A percentile compares a stretch with the other conserved stretches of the same genome.
phyloP scores from a whole-genome alignment of 176 grass and related monocot species.

The Musa itinerans region DNA sequence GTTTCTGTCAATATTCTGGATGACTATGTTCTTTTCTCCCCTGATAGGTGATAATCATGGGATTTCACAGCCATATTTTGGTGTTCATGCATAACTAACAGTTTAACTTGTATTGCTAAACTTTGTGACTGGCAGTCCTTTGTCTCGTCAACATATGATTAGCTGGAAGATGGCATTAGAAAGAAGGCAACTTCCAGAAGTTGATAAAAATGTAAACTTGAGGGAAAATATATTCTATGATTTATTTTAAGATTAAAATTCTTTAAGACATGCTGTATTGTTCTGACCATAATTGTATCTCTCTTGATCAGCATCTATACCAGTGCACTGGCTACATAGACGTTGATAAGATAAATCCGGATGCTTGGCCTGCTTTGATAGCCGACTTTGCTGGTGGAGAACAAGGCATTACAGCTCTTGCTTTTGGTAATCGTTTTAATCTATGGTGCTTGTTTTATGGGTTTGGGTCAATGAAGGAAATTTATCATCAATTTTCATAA shows the following conservation, averaged over 20 bases:
- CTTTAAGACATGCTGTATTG: not conserved
- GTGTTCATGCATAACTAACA: not conserved
- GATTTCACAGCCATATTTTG: constrained; percentile 1
- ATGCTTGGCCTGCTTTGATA: constrained; percentile 79
- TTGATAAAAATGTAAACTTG: constrained; percentile 69
- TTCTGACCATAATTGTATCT: constrained; percentile 8
- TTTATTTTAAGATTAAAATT: not conserved
- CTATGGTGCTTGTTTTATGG: constrained; percentile 5
- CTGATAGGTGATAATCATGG: constrained; percentile 46
- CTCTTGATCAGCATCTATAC: constrained; percentile 45
- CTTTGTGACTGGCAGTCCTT: constrained; percentile 40
- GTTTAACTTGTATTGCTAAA: constrained; percentile 8
- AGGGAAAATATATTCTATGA: constrained; percentile 4
- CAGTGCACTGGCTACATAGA: constrained; percentile 72
- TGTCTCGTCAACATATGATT: constrained; percentile 89
- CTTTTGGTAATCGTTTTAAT: constrained; percentile 50
- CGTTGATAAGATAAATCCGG: constrained; percentile 82
- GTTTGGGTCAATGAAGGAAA: not conserved
- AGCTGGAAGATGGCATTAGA: constrained; percentile 96
- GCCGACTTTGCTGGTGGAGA: constrained; percentile 70
- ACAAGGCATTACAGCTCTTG: constrained; percentile 85
- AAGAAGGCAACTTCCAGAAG: constrained; percentile 56
- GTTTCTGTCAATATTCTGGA: constrained; percentile 28
- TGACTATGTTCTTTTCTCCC: constrained; percentile 47
- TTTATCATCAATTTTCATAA: not conserved